Evolutionary conservation across 371 early-diverging fungal species (phyloP).

Genomic region (Sporodiniella umbellata): DNA sequence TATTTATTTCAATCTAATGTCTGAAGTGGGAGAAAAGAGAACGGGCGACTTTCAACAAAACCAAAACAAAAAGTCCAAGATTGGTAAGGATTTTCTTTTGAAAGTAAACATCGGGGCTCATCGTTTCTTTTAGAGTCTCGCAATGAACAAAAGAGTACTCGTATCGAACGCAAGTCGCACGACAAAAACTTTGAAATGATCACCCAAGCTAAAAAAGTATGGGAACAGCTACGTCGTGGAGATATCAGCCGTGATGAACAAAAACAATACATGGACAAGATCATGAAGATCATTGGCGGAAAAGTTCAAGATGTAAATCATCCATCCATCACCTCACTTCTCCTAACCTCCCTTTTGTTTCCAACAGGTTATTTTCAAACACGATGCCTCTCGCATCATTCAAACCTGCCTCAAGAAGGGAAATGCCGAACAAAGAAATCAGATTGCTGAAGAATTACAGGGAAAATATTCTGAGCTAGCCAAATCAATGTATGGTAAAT

Average conservation of each 20-base stretch:
- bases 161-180: constrained; percentile 65
- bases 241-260: constrained; percentile 66
- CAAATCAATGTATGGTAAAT: constrained; percentile 85
- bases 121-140: constrained; percentile 23
- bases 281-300: constrained; percentile 82
- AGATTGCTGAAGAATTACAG: constrained; percentile 79
- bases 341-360: background rate
- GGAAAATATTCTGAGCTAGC: constrained; percentile 74
- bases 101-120: background rate
- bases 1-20: constrained; percentile 16
- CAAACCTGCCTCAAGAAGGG: constrained; percentile 93
- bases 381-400: constrained; percentile 92
- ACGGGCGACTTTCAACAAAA: constrained; percentile 8
- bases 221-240: constrained; percentile 86
- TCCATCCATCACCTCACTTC: background rate
- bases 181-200: constrained; percentile 75
- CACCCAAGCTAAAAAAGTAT: constrained; percentile 71
- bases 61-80: constrained; percentile 23
- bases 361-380: constrained; percentile 84
- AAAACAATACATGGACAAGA: constrained; percentile 62
- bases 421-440: constrained; percentile 69
- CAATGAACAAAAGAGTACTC: constrained; percentile 49
- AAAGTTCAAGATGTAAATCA: constrained; percentile 73
- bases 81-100: constrained; percentile 6
- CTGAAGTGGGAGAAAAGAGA: constrained; percentile 26